A percentile compares a stretch with the other conserved stretches of the same genome.
phyloP scores from a whole-genome alignment of 2,329 filamentous ascomycete genomes.

The Fusarium robinianum region DNA sequence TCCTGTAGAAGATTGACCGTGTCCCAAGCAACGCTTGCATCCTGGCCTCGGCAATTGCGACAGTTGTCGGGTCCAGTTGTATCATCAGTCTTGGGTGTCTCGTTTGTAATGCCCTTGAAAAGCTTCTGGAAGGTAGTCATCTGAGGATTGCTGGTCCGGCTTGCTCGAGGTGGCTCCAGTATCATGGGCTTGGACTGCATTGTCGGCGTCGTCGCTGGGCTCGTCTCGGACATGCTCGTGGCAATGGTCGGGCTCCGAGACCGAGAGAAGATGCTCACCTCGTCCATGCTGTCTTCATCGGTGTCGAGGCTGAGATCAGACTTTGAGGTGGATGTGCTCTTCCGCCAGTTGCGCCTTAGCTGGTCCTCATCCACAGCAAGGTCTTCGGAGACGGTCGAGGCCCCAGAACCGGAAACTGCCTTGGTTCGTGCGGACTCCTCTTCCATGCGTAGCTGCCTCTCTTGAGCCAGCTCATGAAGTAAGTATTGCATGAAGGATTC shows the following conservation, averaged over 20 bases:
- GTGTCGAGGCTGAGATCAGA: conserved; percentile 52
- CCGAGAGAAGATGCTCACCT: conserved; percentile 63
- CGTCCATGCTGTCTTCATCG: conserved; percentile 56
- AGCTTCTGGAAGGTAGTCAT: conserved; percentile 49
- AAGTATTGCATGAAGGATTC: conserved; percentile 56
- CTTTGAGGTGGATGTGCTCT: conserved; percentile 50
- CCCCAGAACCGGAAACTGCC: conserved; percentile 40
- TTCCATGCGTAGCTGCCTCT: conserved; percentile 53
- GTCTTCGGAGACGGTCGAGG: conserved; percentile 56
- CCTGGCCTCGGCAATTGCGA: conserved; percentile 61
- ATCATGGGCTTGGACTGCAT: conserved; percentile 32
- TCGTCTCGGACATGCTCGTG: conserved; percentile 43
- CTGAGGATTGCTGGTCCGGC: conserved; percentile 38
- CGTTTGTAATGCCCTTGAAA: conserved; percentile 49
- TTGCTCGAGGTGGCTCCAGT: conserved; percentile 37
- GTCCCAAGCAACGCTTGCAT: conserved; percentile 66
- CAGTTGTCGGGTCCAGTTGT: conserved; percentile 44
- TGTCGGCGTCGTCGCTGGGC: conserved; percentile 26
- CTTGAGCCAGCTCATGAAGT: conserved; percentile 55
- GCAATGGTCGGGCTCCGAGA: conserved; percentile 60
- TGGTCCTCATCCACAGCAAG: conserved; percentile 59
- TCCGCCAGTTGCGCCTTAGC: conserved; percentile 48
- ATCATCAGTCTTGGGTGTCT: conserved; percentile 34
- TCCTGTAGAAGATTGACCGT: conserved; percentile 64
- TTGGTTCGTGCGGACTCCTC: conserved; percentile 42